Percentiles rank a stretch among this genome's conserved stretches.
Evolutionary conservation across 2,329 filamentous ascomycete species (phyloP).

Genomic region (Pyricularia sp.): DNA sequence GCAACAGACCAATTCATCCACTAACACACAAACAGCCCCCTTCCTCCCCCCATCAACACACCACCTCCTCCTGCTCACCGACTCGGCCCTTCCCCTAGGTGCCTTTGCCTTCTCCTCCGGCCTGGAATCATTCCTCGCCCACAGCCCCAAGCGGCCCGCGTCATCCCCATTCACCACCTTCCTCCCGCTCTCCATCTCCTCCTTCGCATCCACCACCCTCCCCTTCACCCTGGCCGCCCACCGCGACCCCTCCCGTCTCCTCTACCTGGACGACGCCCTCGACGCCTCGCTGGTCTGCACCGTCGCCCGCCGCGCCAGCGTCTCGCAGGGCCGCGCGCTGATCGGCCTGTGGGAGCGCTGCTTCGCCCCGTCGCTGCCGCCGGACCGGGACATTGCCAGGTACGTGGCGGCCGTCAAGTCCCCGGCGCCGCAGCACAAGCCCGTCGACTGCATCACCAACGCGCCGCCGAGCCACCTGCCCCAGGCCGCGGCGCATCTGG

Average conservation of each 20-base stretch:
- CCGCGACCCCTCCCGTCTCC: conserved; percentile 36
- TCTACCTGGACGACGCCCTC: conserved; percentile 60
- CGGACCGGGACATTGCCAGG: background rate
- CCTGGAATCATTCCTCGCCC: conserved; percentile 72
- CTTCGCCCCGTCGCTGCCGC: conserved; percentile 31
- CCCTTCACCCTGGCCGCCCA: conserved; percentile 67
- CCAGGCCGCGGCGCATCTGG: conserved; percentile 52
- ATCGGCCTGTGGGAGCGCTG: conserved; percentile 69
- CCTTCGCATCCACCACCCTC: conserved; percentile 62
- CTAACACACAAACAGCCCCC: conserved; percentile 5
- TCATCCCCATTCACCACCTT: conserved; percentile 47
- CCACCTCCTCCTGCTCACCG: conserved; percentile 66
- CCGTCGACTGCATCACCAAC: background rate
- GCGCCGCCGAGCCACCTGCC: conserved; percentile 19
- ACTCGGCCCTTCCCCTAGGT: conserved; percentile 72
- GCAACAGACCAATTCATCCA: background rate
- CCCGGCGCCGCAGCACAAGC: conserved; percentile 11
- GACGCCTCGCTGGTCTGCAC: conserved; percentile 71
- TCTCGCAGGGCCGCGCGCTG: conserved; percentile 67
- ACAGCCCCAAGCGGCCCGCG: conserved; percentile 25
- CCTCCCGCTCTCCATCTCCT: conserved; percentile 59
- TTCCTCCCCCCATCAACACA: conserved; percentile 33
- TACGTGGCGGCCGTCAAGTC: conserved; percentile 22
- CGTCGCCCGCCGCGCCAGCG: conserved; percentile 67
- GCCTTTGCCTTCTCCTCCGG: conserved; percentile 84